Percentiles rank a stretch among this genome's conserved stretches.
These are phyloP conservation scores for Chalaropsis ovoidea DNA, from an alignment of 2,329 filamentous ascomycete species.

Conservation along the genomic window DNA sequence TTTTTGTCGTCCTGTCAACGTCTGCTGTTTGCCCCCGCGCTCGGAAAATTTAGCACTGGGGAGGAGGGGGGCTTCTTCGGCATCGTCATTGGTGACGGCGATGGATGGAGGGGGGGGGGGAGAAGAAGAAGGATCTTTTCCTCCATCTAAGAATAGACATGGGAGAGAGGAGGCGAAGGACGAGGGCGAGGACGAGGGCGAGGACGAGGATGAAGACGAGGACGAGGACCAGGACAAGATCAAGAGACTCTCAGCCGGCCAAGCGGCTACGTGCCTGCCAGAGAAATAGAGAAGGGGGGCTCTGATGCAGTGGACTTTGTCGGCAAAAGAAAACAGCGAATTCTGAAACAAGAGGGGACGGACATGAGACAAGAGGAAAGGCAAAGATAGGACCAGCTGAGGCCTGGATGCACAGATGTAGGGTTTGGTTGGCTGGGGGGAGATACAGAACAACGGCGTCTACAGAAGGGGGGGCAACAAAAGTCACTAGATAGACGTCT, in stretches of 20 bases:
- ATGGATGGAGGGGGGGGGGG: background rate
- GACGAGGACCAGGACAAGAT: background rate
- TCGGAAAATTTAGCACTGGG: background rate
- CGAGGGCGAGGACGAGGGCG: background rate
- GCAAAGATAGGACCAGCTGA: background rate
- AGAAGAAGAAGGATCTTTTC: background rate
- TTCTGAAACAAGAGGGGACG: slow-evolving; percentile 6
- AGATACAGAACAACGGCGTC: background rate
- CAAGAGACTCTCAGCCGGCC: background rate
- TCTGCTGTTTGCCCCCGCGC: background rate
- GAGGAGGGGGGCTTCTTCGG: background rate
- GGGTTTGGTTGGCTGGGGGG: background rate
- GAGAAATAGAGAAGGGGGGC: background rate
- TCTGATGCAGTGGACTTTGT: slow-evolving; percentile 6
- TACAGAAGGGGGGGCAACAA: background rate
- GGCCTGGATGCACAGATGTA: background rate
- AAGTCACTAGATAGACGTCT: no score
- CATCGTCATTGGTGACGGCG: background rate
- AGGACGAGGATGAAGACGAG: background rate
- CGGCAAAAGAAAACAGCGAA: background rate
- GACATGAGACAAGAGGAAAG: background rate
- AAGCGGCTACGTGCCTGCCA: slow-evolving; percentile 9
- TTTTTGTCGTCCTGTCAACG: background rate
- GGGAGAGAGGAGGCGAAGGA: background rate
- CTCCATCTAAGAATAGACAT: background rate